Evolutionary conservation across 805 yeast genomes (phyloP).

Genomic region (Kuraishia piskuri): DNA sequence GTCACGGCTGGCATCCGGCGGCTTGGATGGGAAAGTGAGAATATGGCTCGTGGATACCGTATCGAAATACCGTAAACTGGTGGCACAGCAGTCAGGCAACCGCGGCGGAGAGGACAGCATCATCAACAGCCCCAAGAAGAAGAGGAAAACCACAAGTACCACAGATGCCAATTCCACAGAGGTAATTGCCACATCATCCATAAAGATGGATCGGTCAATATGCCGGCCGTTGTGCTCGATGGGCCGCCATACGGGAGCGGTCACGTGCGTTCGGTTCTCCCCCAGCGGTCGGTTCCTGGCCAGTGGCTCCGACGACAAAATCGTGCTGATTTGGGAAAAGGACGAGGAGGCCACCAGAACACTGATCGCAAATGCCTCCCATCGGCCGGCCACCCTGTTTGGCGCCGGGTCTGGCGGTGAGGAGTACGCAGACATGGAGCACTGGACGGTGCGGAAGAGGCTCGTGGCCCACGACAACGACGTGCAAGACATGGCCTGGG

Average conservation of each 20-base stretch:
- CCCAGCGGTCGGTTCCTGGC: constrained; percentile 90
- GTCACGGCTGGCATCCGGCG: constrained; percentile 83
- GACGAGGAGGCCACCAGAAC: constrained; percentile 61
- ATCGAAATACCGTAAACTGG: constrained; percentile 25
- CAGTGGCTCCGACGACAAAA: constrained; percentile 91
- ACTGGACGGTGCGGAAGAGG: constrained; percentile 90
- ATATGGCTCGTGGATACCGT: constrained; percentile 73
- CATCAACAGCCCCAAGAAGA: background rate
- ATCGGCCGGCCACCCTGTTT: background rate
- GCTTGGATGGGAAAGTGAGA: constrained; percentile 84
- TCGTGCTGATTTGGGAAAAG: constrained; percentile 85
- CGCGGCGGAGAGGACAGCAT: background rate
- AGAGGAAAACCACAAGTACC: background rate
- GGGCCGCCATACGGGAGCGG: constrained; percentile 96
- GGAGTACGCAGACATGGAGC: constrained; percentile 67
- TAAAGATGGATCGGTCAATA: constrained; percentile 17
- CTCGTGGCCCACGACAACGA: constrained; percentile 96
- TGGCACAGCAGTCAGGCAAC: constrained; percentile 1
- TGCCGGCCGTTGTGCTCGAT: constrained; percentile 72
- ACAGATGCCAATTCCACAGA: constrained; percentile 1
- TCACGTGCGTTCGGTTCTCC: constrained; percentile 85
- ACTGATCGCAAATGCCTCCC: constrained; percentile 11
- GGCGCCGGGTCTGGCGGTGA: constrained; percentile 43
- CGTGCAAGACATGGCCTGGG: constrained; percentile 97
- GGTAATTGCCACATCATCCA: constrained; percentile 5